Evolutionary conservation across 371 early-diverging fungal genomes (phyloP).

Genomic region (Cokeromyces recurvatus): DNA sequence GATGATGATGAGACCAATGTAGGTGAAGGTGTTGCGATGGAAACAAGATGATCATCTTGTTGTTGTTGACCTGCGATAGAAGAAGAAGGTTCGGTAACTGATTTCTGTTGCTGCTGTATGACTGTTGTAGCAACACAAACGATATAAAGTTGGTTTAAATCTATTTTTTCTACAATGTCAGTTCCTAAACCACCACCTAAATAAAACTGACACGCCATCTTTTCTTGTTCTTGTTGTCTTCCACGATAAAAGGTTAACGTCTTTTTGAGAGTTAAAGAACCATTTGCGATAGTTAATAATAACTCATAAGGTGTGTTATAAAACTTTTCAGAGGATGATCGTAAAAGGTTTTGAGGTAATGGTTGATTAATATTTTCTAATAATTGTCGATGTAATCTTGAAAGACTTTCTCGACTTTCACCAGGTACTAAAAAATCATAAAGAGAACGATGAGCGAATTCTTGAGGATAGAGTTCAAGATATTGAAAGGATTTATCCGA

Average conservation of each 20-base stretch:
- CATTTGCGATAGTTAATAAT: slow-evolving; percentile 16
- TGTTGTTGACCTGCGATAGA: no score
- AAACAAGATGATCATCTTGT: no score
- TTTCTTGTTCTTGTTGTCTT: neutral
- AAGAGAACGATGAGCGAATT: slow-evolving; percentile 20
- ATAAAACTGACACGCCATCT: slow-evolving; percentile 14
- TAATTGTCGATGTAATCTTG: slow-evolving; percentile 8
- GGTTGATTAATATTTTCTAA: slow-evolving; percentile 11
- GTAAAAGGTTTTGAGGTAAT: neutral
- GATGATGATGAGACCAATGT: no score
- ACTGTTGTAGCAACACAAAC: no score
- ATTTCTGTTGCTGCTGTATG: no score
- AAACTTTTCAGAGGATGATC: slow-evolving; percentile 13
- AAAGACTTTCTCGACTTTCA: slow-evolving; percentile 1
- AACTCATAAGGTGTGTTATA: neutral
- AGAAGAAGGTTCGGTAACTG: no score
- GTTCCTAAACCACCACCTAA: slow-evolving; percentile 15
- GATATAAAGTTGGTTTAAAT: neutral
- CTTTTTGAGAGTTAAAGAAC: slow-evolving; percentile 16
- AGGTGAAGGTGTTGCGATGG: no score
- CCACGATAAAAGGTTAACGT: slow-evolving; percentile 6
- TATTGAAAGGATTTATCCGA: slow-evolving; percentile 18
- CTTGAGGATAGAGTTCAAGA: slow-evolving; percentile 19
- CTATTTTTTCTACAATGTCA: neutral
- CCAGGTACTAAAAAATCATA: slow-evolving; percentile 21